These are phyloP conservation scores for Leccinum pallidistipes DNA, from an alignment of 1,284 basidiomycete genomes.

Conservation along the genomic window DNA sequence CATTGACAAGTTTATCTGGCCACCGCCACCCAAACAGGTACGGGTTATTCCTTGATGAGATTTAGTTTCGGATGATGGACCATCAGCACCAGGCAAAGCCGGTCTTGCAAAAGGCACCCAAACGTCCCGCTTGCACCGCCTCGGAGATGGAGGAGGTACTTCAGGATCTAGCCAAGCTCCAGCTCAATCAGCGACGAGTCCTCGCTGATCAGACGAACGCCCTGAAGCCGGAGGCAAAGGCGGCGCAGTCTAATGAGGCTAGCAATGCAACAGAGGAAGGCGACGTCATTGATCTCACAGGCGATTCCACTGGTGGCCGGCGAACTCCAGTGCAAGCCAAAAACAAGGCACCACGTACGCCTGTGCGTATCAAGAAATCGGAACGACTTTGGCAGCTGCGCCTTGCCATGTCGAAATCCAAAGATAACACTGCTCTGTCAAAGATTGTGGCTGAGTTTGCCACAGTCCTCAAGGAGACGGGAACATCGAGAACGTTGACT, in stretches of 20 bases:
- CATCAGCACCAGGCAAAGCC: slow-evolving; percentile 22
- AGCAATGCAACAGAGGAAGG: slow-evolving; percentile 23
- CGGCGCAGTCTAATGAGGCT: slow-evolving; percentile 31
- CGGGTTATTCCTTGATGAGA: background rate
- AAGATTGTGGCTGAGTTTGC: slow-evolving; percentile 57
- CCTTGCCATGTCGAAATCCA: slow-evolving; percentile 42
- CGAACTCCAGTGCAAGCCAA: slow-evolving; percentile 26
- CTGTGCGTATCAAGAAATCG: slow-evolving; percentile 49
- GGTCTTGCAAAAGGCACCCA: slow-evolving; percentile 31
- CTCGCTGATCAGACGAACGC: slow-evolving; percentile 53
- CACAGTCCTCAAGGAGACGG: slow-evolving; percentile 57
- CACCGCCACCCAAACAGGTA: slow-evolving; percentile 47
- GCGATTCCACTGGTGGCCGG: slow-evolving; percentile 41
- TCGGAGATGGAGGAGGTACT: slow-evolving; percentile 55
- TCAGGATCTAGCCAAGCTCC: slow-evolving; percentile 55
- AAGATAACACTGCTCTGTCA: slow-evolving; percentile 54
- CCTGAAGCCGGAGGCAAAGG: slow-evolving; percentile 34
- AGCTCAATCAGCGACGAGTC: slow-evolving; percentile 49
- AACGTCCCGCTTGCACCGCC: slow-evolving; percentile 28
- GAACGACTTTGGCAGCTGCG: slow-evolving; percentile 50
- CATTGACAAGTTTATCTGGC: slow-evolving; percentile 69
- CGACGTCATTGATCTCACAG: slow-evolving; percentile 51
- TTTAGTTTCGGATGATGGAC: slow-evolving; percentile 2
- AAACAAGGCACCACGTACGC: slow-evolving; percentile 30
- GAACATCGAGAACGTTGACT: slow-evolving; percentile 64